Evolutionary conservation across 495 filamentous ascomycete genomes (phyloP), one percentile per base, ranked within the genome.

Genomic region (Trichoderma parareesei): DNA sequence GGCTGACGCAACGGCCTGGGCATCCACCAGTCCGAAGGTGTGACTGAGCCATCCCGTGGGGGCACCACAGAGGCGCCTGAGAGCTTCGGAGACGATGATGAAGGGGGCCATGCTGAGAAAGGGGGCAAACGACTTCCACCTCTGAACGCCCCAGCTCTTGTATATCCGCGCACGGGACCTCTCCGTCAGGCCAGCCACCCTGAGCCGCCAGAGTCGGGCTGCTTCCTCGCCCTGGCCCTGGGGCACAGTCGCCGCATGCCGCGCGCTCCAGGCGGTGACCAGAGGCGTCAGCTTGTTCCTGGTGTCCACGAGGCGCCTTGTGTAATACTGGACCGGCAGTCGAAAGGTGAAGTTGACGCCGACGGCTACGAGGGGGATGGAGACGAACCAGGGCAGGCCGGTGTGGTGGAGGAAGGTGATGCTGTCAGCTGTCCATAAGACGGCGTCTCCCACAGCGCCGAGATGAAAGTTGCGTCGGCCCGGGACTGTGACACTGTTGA

Each of bases 341-440:
- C 85, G 84, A 68, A 88, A 70, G 41, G 77, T 61, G 40, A 81
- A 76, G 64, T 87, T 86, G 60, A 93, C 75, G 59, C 83, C 44
- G 3, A 91, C 63, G 2, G 90, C 88, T 1, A 89, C 79, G 63
- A 90, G 77, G 0, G 92, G 91, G 63, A 96, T 83, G 37, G 85
- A 81, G 9, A 83, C 69, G 60, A 73, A 85, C 91, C 91, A 96
- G 66, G 91, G 84, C 3, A 89, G 80, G 57, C 79, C 76, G 37
- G 82, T 84, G 40, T 70, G 68, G 72, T 94, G 91, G 3, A 93
- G 69, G 53, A 74, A 69, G n/a, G 86, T 76, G 61, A 94, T 76
- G 53, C 87, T 69, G 61, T 75, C 69, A 41, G 87, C 79, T 18
- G 88, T 81, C 65, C 74, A 69, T 42, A 81, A 72, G 55, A 88